Conservation (phyloP, 164 flowering plant genomes). For the Nymphaea thermarum region DNA sequence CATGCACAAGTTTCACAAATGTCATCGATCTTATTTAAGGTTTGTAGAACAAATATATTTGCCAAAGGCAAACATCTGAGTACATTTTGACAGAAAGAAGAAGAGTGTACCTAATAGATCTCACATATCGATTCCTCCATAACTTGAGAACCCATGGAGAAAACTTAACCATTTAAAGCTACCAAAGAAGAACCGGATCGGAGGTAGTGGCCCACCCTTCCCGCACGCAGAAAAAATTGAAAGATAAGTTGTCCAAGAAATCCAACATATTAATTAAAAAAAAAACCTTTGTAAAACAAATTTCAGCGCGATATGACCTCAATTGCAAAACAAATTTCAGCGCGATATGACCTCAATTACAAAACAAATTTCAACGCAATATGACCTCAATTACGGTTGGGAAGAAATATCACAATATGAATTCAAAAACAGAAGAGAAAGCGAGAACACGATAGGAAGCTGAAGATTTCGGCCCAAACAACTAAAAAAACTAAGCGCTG, state of each 20-base stretch:
- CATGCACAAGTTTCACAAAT: conserved; percentile 8
- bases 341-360: no score
- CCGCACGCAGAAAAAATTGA: no score
- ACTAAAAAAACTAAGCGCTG: not conserved
- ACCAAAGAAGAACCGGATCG: no score
- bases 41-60: not conserved
- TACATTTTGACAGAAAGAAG: not conserved
- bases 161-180: not conserved
- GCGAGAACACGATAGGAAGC: not conserved
- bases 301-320: no score
- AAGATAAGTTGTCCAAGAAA: no score
- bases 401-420: not conserved
- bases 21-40: not conserved
- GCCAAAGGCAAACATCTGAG: not conserved
- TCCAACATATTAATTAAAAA: no score
- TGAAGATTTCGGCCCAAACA: not conserved
- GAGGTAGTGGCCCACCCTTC: no score
- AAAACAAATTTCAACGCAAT: no score
- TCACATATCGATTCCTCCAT: not conserved
- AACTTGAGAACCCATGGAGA: not conserved
- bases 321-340: no score
- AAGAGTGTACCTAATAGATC: not conserved
- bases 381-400: not conserved
- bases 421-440: not conserved
- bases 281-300: no score